Evolutionary conservation across 2,329 filamentous ascomycete genomes (phyloP).

Genomic region (Coniochaeta pulveracea): DNA sequence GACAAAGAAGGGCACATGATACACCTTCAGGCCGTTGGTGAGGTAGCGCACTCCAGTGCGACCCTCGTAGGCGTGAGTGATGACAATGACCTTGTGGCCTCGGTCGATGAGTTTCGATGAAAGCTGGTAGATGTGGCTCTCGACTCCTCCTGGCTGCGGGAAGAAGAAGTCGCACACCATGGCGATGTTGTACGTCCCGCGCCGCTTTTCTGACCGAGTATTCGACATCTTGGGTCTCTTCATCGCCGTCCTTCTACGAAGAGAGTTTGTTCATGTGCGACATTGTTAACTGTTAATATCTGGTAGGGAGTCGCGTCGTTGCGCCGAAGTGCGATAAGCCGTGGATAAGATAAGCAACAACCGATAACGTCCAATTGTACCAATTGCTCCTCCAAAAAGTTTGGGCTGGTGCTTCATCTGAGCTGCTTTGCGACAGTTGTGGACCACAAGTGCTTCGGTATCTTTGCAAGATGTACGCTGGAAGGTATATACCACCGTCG

Average conservation of each 20-base stretch:
- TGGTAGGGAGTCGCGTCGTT: no score
- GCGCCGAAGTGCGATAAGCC: no score
- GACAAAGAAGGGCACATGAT: slow-evolving; percentile 91
- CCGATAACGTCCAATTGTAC: no score
- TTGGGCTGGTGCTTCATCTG: no score
- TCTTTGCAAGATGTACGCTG: slow-evolving; percentile 23
- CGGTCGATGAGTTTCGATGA: slow-evolving; percentile 94
- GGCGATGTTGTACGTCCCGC: slow-evolving; percentile 55
- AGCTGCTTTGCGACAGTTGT: no score
- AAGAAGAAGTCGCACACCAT: slow-evolving; percentile 99
- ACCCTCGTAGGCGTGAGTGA: slow-evolving; percentile 89
- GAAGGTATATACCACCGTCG: slow-evolving; percentile 27
- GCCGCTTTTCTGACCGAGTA: slow-evolving; percentile 18
- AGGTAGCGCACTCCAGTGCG: slow-evolving; percentile 88
- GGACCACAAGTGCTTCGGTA: no score
- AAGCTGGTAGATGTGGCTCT: slow-evolving; percentile 97
- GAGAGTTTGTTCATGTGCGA: no score
- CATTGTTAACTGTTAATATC: no score
- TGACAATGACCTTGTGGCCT: slow-evolving; percentile 94
- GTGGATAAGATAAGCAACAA: no score
- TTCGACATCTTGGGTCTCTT: no score
- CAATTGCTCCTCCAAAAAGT: no score
- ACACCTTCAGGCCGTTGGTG: slow-evolving; percentile 96
- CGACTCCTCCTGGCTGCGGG: slow-evolving; percentile 88
- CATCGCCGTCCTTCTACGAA: no score